Evolutionary conservation across 2,329 filamentous ascomycete species (phyloP).

Genomic region (Fusarium equiseti): DNA sequence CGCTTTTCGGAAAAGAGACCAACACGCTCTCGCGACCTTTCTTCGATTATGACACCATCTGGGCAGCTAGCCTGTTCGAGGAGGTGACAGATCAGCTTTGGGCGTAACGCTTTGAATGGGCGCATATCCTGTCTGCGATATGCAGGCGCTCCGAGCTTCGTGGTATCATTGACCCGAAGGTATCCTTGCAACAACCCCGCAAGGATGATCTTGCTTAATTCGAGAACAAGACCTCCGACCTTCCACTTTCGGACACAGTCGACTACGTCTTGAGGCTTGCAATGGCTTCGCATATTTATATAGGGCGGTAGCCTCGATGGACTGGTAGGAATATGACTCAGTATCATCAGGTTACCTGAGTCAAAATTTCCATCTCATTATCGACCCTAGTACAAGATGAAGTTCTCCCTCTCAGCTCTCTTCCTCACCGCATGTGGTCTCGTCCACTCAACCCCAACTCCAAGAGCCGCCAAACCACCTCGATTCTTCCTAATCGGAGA

Average conservation of each 20-base stretch:
- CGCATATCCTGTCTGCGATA: background rate
- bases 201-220: background rate
- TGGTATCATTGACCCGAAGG: constrained; percentile 16
- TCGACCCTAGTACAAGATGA: background rate
- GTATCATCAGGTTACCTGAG: too few relatives aligned
- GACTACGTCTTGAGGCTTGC: background rate
- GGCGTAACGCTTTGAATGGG: background rate
- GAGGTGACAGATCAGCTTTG: constrained; percentile 21
- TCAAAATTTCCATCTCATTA: too few relatives aligned
- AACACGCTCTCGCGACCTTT: background rate
- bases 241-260: background rate
- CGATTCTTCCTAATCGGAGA: constrained; percentile 17
- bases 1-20: background rate
- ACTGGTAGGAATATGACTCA: too few relatives aligned
- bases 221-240: background rate
- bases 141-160: background rate
- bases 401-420: background rate
- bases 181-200: background rate
- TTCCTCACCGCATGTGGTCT: background rate
- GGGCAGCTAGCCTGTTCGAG: constrained; percentile 21
- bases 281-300: background rate
- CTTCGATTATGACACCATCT: constrained; percentile 25
- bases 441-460: background rate
- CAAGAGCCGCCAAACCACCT: background rate
- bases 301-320: too few relatives aligned